Evolutionary conservation across 2,329 filamentous ascomycete species (phyloP), one percentile per base, ranked within the genome.

Genomic region (Nothophaeocryptopus gaeumannii): DNA sequence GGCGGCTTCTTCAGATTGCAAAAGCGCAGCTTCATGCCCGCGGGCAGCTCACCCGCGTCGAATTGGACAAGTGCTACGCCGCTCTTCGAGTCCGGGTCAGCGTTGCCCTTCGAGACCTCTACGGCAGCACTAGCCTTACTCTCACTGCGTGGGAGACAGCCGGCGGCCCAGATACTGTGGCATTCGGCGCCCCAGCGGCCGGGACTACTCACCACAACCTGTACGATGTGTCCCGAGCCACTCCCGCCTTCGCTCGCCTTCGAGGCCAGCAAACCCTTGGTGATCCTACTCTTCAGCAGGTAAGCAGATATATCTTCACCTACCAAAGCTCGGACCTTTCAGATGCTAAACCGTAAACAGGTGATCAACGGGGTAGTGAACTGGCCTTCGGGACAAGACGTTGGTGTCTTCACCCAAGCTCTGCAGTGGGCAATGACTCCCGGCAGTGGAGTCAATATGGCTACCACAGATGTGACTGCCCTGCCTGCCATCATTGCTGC

Each of bases 321-420:
- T 20, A 9, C 8, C 42, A 14, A 5, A 35, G 33, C 33, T 14
- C 33, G 33, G 33, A 35, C 33, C 29, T 26, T 26, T 26, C 20
- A 26, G 20, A 26, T 26, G 20, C 20, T 26, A 26, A 26, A 3
- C 7, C 7, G 20, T 7, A 26, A 7, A 9, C 16, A 53, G 5
- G 36, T 51, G 5, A 26, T 36, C 10, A 45, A 50, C 8, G 50
- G 54, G 16, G 47, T 56, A 0, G 29, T 45, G 1, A 50, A 49
- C n/a, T 45, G 39, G 12, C 54, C 54, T 5, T 40, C n/a, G 2
- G 51, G 51, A 5, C 13, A 51, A 9, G 54, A 56, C 15, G 39
- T 32, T 5, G 51, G 54, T 1, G 12, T 46, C 2, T 31, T 56
- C 29, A 54, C 54, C 1, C 37, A 51, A 12, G 54, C 41, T 3